Conservation (phyloP, 2,329 filamentous ascomycete genomes). For the Cladophialophora yegresii region DNA sequence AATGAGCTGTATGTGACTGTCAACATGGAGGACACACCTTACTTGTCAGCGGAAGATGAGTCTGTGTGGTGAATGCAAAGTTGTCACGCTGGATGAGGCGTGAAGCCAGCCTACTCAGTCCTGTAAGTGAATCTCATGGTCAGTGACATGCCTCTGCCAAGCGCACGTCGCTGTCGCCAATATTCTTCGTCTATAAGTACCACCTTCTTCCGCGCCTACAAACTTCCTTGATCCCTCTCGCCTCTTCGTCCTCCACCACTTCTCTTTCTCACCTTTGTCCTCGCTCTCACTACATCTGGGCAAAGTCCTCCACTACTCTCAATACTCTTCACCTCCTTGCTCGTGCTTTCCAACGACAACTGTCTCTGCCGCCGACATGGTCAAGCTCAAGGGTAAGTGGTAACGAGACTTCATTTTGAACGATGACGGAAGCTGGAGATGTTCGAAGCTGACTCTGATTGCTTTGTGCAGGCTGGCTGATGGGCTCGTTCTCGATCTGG, state of each 20-base stretch:
- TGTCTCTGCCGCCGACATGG: not conserved
- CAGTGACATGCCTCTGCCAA: not conserved
- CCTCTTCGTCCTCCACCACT: not conserved
- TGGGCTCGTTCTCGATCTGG: not conserved
- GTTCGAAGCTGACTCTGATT: not conserved
- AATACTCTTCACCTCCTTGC: not conserved
- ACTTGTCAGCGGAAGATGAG: not conserved
- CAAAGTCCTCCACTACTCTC: not conserved
- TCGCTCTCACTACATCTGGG: not conserved
- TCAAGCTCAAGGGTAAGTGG: not conserved
- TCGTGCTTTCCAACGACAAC: not conserved
- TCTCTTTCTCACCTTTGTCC: not conserved
- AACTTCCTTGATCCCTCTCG: not conserved
- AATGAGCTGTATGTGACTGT: not conserved
- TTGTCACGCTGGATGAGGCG: not conserved
- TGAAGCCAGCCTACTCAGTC: not conserved
- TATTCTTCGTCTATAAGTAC: not conserved
- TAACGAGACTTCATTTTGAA: not conserved
- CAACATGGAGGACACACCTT: not conserved
- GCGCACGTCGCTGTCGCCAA: not conserved
- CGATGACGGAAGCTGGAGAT: not conserved
- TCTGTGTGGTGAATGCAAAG: not conserved
- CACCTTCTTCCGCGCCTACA: not conserved
- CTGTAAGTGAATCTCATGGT: not conserved
- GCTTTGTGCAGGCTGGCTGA: not conserved